Evolutionary conservation across 1,284 basidiomycete species (phyloP), one percentile per base, ranked within the genome.

Genomic region (Malassezia globosa): DNA sequence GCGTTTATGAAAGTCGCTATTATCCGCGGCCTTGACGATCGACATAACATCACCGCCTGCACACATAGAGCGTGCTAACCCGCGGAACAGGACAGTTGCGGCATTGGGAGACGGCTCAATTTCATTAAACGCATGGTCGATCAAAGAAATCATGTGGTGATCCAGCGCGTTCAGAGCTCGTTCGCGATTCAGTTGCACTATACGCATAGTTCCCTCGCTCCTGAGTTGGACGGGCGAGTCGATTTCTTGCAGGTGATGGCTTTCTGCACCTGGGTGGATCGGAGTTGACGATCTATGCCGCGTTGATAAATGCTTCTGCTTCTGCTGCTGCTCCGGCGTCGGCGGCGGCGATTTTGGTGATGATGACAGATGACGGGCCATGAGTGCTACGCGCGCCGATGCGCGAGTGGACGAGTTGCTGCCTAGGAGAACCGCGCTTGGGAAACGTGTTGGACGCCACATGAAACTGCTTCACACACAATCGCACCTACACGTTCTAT

Each of bases 41-140:
- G 67, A 76, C 56, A 81, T 81, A 46, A 99, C 85, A 72, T 99
- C 94, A 46, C 92, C 92, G 19, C 92, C 94, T 5, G 87, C 84
- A 70, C 90, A 97, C 68, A 96, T 95, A 10, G 84, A 87, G 51
- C 82, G 77, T 10, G 85, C 86, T 23, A 77, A 76, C 18, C 87
- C 64, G 22, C 66, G 61, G 18, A 70, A 57, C 1, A 68, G 42
- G 42, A 70, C 58, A 41, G 61, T 54, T 23, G 63, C 55, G 35
- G 56, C 59, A 21, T 56, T 54, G 25, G 55, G 36, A 11, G 61
- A 59, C 22, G 25, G 39, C 21, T 16, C 37, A 22, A 54, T 38
- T 13, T 38, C 33, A 25, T 86, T 79, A 33, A 92, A 79, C 65
- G 83, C 81, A 13, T 80, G 77, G 33, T 79, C 76, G 21, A 97